Conservation (phyloP, 495 filamentous ascomycete genomes). For the Haplographium delicatum region DNA sequence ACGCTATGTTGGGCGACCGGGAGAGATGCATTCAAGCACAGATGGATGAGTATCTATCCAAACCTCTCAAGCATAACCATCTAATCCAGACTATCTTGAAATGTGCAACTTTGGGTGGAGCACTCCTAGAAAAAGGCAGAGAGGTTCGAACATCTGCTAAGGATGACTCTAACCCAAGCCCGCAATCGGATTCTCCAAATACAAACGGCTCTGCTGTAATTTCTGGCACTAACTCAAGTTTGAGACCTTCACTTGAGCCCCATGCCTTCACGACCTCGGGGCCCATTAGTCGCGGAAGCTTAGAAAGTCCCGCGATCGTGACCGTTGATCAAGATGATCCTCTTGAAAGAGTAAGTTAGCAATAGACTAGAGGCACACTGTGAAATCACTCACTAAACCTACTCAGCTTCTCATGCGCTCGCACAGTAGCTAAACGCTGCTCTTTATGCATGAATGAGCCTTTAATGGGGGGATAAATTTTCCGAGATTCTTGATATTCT, state of each 20-base stretch:
- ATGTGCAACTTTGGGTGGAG: constrained; percentile 86
- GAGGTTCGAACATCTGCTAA: constrained; percentile 52
- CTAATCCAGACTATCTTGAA: constrained; percentile 99
- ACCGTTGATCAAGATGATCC: constrained; percentile 61
- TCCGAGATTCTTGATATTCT: constrained; percentile 3
- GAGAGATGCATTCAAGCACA: constrained; percentile 98
- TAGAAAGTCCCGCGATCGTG: constrained; percentile 57
- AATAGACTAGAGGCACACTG: constrained; percentile 18
- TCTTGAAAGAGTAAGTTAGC: constrained; percentile 68
- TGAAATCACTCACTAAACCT: constrained; percentile 31
- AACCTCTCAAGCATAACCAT: constrained; percentile 95
- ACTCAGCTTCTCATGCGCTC: constrained; percentile 40
- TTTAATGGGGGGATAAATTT: too few relatives aligned
- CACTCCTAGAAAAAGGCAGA: constrained; percentile 69
- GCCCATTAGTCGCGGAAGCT: constrained; percentile 40
- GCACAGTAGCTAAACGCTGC: constrained; percentile 40
- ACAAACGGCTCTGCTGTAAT: constrained; percentile 3
- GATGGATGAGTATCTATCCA: constrained; percentile 99
- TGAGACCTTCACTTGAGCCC: constrained; percentile 36
- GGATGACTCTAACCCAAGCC: constrained; percentile 44
- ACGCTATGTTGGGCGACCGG: constrained; percentile 98
- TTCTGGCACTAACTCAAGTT: background rate
- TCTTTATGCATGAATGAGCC: background rate
- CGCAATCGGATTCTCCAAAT: too few relatives aligned
- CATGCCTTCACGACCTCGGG: constrained; percentile 62